phyloP scores from a whole-genome alignment of 257 asterid genomes.

The Scutellaria barbata region DNA sequence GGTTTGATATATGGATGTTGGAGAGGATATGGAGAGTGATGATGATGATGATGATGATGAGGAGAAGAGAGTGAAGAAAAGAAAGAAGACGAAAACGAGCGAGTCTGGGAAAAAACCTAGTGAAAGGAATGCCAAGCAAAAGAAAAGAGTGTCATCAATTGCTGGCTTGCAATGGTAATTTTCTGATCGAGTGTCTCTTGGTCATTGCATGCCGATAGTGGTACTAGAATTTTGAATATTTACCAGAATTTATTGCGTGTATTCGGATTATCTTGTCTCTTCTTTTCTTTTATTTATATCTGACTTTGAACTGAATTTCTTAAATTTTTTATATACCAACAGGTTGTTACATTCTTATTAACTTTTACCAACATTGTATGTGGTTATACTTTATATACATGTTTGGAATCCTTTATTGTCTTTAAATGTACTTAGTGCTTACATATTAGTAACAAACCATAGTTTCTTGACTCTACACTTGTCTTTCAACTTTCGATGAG shows the following conservation, averaged over 20 bases:
- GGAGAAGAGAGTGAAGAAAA: conserved; percentile 34
- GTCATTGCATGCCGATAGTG: not conserved
- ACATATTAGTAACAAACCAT: not conserved
- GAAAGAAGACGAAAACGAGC: conserved; percentile 37
- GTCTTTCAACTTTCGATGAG: too few species aligned
- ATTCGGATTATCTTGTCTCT: conserved; percentile 22
- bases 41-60: conserved; percentile 40
- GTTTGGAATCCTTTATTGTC: not conserved
- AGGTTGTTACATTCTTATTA: not conserved
- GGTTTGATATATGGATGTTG: conserved; percentile 80
- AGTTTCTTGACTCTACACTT: not conserved
- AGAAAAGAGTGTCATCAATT: conserved; percentile 38
- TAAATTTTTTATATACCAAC: not conserved
- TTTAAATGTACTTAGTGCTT: not conserved
- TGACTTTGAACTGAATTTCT: conserved; percentile 23
- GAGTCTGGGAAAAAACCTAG: conserved; percentile 36
- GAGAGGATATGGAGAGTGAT: conserved; percentile 52
- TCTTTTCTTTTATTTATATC: conserved; percentile 13
- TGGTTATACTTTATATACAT: not conserved
- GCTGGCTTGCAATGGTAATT: not conserved
- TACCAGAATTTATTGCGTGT: conserved; percentile 32
- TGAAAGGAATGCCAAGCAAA: conserved; percentile 38
- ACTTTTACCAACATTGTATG: not conserved
- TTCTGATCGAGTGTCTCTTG: not conserved
- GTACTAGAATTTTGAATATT: conserved; percentile 32